These are phyloP conservation scores for Spongospora subterranea DNA, from an alignment of 208 protist species.

Conservation along the genomic window DNA sequence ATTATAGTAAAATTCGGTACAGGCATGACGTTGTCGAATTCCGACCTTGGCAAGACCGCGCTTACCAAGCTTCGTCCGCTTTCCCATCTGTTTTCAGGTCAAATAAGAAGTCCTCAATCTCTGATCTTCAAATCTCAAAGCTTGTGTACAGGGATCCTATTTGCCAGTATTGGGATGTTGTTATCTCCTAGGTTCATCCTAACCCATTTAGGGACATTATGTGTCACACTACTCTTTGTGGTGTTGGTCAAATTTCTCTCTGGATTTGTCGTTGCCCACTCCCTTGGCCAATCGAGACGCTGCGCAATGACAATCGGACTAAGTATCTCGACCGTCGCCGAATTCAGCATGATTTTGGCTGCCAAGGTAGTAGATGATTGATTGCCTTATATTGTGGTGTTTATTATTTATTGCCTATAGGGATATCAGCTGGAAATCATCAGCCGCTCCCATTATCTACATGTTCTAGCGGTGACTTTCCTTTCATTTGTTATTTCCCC, in stretches of 20 bases:
- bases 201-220: not conserved
- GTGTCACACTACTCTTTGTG: not conserved
- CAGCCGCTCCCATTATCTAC: not conserved
- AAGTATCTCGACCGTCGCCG: constrained; percentile 21
- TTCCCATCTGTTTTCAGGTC: not conserved
- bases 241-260: constrained; percentile 27
- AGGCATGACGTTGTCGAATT: constrained; percentile 38
- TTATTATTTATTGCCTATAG: not conserved
- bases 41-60: not conserved
- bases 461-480: constrained; percentile 26
- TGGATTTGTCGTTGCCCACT: not conserved
- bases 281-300: not conserved
- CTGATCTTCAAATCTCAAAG: not conserved
- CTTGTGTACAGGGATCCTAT: constrained; percentile 35
- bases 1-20: not conserved
- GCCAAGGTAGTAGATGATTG: not conserved
- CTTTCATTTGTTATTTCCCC: not conserved
- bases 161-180: constrained; percentile 49
- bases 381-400: not conserved
- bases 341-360: constrained; percentile 54
- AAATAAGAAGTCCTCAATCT: not conserved
- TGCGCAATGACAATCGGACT: not conserved
- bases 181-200: constrained; percentile 24
- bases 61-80: constrained; percentile 17
- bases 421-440: constrained; percentile 41